Evolutionary conservation across 352 stramenopile genomes (phyloP), one percentile per base, ranked within the genome.

Genomic region (Phytopythium delawarense): DNA sequence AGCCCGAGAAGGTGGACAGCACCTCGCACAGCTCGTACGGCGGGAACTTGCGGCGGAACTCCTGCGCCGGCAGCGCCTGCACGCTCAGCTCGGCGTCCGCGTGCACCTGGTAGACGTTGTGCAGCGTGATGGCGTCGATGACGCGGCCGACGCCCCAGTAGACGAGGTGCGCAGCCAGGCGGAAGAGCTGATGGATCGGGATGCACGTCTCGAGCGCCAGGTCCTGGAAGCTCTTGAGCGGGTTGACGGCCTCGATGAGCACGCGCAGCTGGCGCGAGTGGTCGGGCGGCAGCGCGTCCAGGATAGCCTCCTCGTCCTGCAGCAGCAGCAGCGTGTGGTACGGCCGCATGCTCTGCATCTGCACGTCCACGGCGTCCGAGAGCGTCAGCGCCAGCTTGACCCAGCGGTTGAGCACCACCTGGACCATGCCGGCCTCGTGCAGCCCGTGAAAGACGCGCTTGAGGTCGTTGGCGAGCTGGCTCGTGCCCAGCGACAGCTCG

Each of bases 61-160:
- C 84, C 32, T 88, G 61, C 32, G 81, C 82, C 16, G 78, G 52
- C 8, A 79, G 63, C 30, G 84, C 88, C 13, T 76, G 67, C 5
- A 75, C 52, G 21, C 78, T 66, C 13, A 94, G 50, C 62, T 83
- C 76, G 30, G 80, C 74, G 42, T 81, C 79, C 6, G 82, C 62
- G 54, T 81, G 74, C 21, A 94, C 83, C 65, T 94, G 84, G 57
- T 96, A 96, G 57, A 94, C 87, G 55, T 93, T 96, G 70, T 93
- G 83, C 59, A 94, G 71, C 4, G 87, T 92, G 62, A 96, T 83
- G 7, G 84, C 84, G 44, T 96, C 87, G 49, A 96, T 74, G 30
- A 96, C 79, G 18, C 80, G 76, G 1, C 79, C 87, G 53, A 82
- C 88, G 34, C 86, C 86, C 87, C 87, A 96, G 63, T 92, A 92